These are phyloP conservation scores for Podaxis sp. DNA, from an alignment of 768 basidiomycete genomes.

Conservation along the genomic window DNA sequence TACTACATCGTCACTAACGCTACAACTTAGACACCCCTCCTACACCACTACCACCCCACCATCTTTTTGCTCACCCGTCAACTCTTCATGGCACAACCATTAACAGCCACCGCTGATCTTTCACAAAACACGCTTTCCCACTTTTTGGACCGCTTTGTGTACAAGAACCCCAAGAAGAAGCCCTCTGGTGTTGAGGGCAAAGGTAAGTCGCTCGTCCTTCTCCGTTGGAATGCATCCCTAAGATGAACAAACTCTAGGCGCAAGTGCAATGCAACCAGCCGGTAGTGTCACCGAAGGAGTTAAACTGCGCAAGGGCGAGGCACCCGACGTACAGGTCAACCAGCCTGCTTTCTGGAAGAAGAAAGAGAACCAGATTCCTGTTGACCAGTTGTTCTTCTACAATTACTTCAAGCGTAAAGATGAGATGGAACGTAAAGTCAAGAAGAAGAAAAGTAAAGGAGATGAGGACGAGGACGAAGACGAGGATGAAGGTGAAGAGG, in stretches of 20 bases:
- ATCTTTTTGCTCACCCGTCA: slow-evolving; percentile 85
- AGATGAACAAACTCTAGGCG: slow-evolving; percentile 58
- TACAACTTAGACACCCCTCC: slow-evolving; percentile 62
- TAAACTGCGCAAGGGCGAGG: slow-evolving; percentile 67
- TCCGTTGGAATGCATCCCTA: not conserved
- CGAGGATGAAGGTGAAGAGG: slow-evolving; percentile 37
- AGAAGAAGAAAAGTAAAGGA: slow-evolving; percentile 37
- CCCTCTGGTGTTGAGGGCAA: slow-evolving; percentile 24
- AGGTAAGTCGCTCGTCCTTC: not conserved
- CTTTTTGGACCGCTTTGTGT: slow-evolving; percentile 96
- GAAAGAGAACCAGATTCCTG: slow-evolving; percentile 72
- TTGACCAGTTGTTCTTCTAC: slow-evolving; percentile 94
- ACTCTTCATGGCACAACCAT: slow-evolving; percentile 66
- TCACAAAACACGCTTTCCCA: slow-evolving; percentile 90
- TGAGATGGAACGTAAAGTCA: slow-evolving; percentile 42
- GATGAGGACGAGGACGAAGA: slow-evolving; percentile 34
- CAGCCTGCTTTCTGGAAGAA: slow-evolving; percentile 72
- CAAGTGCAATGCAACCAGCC: slow-evolving; percentile 94
- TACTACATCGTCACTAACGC: not conserved
- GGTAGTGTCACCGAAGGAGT: slow-evolving; percentile 70
- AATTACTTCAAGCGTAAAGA: slow-evolving; percentile 80
- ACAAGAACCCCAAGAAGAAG: slow-evolving; percentile 88
- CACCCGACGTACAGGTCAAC: slow-evolving; percentile 59
- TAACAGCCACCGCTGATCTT: slow-evolving; percentile 86
- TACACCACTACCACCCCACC: slow-evolving; percentile 89